Evolutionary conservation across 192 early-diverging fungal species (phyloP), one percentile per base, ranked within the genome.

Genomic region (Phycomyces blakesleeanus): DNA sequence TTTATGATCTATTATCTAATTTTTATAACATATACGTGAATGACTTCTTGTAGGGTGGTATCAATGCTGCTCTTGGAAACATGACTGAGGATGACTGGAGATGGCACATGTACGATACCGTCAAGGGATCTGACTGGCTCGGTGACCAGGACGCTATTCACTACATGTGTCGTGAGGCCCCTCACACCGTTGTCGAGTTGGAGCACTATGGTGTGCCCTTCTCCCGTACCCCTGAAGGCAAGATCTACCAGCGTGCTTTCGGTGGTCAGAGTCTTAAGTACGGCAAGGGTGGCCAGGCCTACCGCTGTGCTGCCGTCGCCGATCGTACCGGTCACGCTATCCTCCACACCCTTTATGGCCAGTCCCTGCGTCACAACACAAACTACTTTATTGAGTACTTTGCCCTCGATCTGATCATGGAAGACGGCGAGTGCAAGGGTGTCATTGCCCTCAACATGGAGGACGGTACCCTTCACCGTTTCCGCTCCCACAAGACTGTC

Each of bases 61-160:
- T 99, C 76, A 99, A 99, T 79, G 97, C 97, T 66, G 97, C 97
- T 51, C 87, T 99, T 47, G 97, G 97, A 55, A 99, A 99, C 80
- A 97, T 99, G 95, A 86, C 88, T 63, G 93, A 99, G 81, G 97
- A 99, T 77, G 97, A 99, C 83, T 99, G 97, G 97, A 87, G 95
- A 79, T 98, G 97, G 97, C 97, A 98, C 77, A 98, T 98, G 97
- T 98, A 97, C 72, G 96, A 98, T 64, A 97, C 96, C 22, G 95
- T 97, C 75, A 98, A 98, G 84, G 96, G 95, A 55, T 92, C 89
- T 63, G 97, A 98, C 75, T 98, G 97, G 97, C 87, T 98, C 20
- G 96, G 95, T 80, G 97, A 98, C 81, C 97, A 98, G 83, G 95
- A 98, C 64, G 97, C 97, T 55, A 98, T 98, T 62, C 97, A 98